phyloP scores from a whole-genome alignment of 768 basidiomycete genomes.

The Wakefieldia striispora region DNA sequence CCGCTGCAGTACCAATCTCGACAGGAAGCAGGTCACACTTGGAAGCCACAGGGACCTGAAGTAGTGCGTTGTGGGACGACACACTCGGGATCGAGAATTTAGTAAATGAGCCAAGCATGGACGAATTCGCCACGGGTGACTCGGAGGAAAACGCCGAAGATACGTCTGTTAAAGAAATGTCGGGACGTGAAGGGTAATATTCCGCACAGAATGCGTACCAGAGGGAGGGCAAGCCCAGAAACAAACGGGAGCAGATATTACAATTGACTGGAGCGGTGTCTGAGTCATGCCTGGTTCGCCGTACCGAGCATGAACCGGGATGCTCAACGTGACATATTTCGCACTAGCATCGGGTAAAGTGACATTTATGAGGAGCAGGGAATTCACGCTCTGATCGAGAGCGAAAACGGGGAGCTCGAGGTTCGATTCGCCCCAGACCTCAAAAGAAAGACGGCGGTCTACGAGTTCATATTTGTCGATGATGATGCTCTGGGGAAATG shows the following conservation, averaged over 20 bases:
- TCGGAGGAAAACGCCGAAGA: constrained; percentile 9
- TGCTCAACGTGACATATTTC: constrained; percentile 22
- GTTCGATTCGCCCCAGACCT: constrained; percentile 37
- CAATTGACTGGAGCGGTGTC: constrained; percentile 19
- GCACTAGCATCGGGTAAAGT: constrained; percentile 7
- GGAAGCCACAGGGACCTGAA: constrained; percentile 36
- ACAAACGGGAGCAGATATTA: constrained; percentile 25
- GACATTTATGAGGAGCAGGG: constrained; percentile 34
- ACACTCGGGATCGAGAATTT: constrained; percentile 17
- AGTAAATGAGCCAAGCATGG: constrained; percentile 17
- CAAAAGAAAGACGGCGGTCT: constrained; percentile 31
- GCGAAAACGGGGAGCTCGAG: constrained; percentile 44
- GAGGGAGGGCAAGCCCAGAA: constrained; percentile 33
- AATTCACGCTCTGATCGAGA: constrained; percentile 24
- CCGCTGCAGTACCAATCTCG: constrained; percentile 35
- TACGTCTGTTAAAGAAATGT: constrained; percentile 6
- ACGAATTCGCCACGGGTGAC: constrained; percentile 20
- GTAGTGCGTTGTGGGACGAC: constrained; percentile 2
- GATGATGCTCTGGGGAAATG: constrained; percentile 40
- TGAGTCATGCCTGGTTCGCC: constrained; percentile 24
- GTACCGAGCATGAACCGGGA: constrained; percentile 48
- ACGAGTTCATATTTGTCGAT: constrained; percentile 45
- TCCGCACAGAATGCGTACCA: constrained; percentile 15
- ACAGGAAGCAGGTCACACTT: constrained; percentile 31
- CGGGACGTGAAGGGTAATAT: constrained; percentile 1